Base-by-base conservation (phyloP, 2,329 filamentous ascomycete genomes). In the Dendryphion nanum region DNA sequence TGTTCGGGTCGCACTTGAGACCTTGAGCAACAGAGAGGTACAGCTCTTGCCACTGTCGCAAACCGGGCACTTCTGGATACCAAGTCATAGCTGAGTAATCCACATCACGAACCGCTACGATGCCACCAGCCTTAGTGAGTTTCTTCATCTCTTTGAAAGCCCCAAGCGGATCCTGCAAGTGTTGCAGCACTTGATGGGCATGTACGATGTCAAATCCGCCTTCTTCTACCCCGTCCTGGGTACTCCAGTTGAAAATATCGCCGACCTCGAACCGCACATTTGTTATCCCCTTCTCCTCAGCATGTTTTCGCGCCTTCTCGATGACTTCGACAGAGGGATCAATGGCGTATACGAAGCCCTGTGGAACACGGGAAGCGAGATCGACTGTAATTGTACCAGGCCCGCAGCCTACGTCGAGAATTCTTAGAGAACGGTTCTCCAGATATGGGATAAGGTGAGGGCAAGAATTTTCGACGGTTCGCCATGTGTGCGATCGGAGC, bases 141-240 rank as follows among this genome's bases (percentile, higher is more conserved):
- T 75, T 69, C 10, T 70, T 66, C 74, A 82, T 77, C 50, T 79
- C 75, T 16, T 62, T 58, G 41, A 82, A 55, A 3, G 75, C 72
- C 2, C 58, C 52, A 0, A 76, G 58, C 0, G 78, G 78, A 42
- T 76, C 67, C 16, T 63, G 57, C 4, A 82, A 61, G 56, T 83
- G 79, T 45, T 75, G 70, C 7, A 83, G 64, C 3, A 82, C 72
- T 51, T 82, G 78, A 49, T 80, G 76, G 17, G 71, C 73, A 48
- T 76, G 74, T 5, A 82, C 77, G n/a, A 83, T 57, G 47, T 83
- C 80, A 44, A 82, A 83, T 3, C 65, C 55, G 18, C 44, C 57
- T 34, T 59, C 52, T 15, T 51, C 40, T 5, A 57, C 42, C 1
- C 63, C 65, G 38, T 80, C 73, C 2, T 63, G 45, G 30, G 68